phyloP scores from a whole-genome alignment of 331 rosid species.

The Malus hybrid region DNA sequence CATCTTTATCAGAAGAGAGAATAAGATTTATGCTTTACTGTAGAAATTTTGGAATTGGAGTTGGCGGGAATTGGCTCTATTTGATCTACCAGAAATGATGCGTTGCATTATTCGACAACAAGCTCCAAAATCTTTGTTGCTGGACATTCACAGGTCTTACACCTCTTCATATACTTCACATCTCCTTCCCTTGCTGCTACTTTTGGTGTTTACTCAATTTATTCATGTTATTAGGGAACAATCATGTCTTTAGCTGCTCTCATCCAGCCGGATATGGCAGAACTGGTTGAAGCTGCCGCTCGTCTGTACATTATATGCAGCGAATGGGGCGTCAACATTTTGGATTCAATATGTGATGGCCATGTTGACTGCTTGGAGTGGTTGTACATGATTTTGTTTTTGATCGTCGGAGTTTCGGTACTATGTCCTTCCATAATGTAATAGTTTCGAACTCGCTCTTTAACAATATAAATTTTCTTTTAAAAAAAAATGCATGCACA shows the following conservation, averaged over 20 bases:
- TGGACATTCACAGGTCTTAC: constrained; percentile 88
- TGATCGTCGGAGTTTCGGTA: no score
- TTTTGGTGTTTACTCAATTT: constrained; percentile 5
- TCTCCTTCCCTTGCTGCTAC: neutral
- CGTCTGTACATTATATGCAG: neutral
- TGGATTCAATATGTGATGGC: no score
- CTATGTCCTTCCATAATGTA: no score
- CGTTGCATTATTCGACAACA: constrained; percentile 38
- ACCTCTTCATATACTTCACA: constrained; percentile 17
- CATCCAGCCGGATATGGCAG: constrained; percentile 54
- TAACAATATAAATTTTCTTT: no score
- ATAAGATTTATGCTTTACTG: constrained; percentile 45
- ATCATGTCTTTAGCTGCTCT: constrained; percentile 80
- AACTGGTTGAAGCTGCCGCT: constrained; percentile 76
- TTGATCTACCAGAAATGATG: constrained; percentile 63
- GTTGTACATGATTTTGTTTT: no score
- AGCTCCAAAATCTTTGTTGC: constrained; percentile 59
- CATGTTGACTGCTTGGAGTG: no score
- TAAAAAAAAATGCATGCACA: no score
- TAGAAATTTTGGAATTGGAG: constrained; percentile 96
- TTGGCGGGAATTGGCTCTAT: constrained; percentile 79
- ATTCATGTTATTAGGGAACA: constrained; percentile 57
- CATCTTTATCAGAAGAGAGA: constrained; percentile 41
- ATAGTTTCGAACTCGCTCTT: no score
- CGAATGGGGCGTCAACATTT: no score